Evolutionary conservation across 2,329 filamentous ascomycete species (phyloP).

Genomic region (Neonectria punicea): DNA sequence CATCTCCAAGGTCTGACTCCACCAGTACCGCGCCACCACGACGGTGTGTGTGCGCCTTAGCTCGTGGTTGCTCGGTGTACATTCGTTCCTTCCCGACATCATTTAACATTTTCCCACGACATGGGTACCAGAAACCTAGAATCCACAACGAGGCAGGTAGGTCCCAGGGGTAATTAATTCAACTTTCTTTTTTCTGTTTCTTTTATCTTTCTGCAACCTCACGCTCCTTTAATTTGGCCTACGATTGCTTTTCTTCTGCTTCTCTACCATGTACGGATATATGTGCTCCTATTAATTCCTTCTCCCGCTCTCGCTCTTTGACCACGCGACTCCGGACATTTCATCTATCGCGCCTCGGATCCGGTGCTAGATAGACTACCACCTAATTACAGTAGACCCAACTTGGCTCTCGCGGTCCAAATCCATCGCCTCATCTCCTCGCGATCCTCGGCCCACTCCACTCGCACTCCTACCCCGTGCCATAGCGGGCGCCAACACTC

Average conservation of each 20-base stretch:
- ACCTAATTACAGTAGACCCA: no score
- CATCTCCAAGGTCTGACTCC: background rate
- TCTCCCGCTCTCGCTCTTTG: background rate
- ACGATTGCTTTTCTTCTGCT: background rate
- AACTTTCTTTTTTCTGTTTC: background rate
- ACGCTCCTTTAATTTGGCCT: background rate
- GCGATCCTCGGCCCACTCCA: conserved; percentile 2
- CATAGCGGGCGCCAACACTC: no score
- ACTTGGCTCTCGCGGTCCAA: background rate
- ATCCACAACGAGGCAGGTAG: background rate
- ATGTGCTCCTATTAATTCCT: background rate
- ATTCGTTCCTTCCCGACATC: background rate
- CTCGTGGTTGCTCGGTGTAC: background rate
- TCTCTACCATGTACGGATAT: background rate
- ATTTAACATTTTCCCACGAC: background rate
- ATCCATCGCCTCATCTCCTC: conserved; percentile 2
- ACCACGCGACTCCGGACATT: background rate
- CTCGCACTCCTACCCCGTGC: background rate
- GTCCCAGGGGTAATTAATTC: background rate
- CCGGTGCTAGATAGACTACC: background rate
- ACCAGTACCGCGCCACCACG: background rate
- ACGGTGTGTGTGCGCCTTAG: background rate
- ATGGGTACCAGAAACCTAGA: background rate
- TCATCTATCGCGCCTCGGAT: background rate
- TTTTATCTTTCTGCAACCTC: background rate